Base-by-base conservation (phyloP, 805 yeast species). In the Ogataea pignaliae region DNA sequence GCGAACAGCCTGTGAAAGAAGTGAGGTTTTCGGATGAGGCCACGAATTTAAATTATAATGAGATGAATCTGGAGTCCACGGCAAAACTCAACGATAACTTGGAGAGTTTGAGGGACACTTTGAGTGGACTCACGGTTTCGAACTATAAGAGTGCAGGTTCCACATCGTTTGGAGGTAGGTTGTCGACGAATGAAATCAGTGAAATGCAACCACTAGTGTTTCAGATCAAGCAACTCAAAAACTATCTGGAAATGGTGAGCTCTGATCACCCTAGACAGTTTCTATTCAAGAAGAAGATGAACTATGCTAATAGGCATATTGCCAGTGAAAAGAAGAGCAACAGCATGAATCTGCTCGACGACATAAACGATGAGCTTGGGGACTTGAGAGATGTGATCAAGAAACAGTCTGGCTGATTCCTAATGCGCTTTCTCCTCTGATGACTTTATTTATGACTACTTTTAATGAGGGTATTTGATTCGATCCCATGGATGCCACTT, bases 181-280 rank as follows among this genome's bases (percentile, higher is more conserved):
- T 28, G 37, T 44, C 41, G 12, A 37, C 45, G 12, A 37, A 32
- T 17, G 44, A 54, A 29, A 46, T 50, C 10, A 59, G 64, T 40
- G 69, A 65, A 54, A 71, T 53, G 73, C 69, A 46, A 47, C 69
- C 62, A 38, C 57, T 52, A 52, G 50, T 57, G 53, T 68, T 59
- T 39, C 71, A 53, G 48, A 51, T 55, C 29, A 64, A 52, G 41
- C 68, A 57, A 45, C 48, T 61, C 34, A 61, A 57, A 43, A 62
- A 59, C 28, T 61, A 57, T 41, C 43, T 60, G 40, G 67, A 64
- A 26, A 51, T 63, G 51, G 55, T 58, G 14, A 57, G 57, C 10
- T 50, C 65, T 1, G 67, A 63, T 42, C 68, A 59, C 38, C 68
- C 69, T n/a, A 50, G 64, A 33, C 64, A 63, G 6, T 50, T 50